Conservation (phyloP, 1,284 basidiomycete species). For the Taiwanofungus camphoratus region DNA sequence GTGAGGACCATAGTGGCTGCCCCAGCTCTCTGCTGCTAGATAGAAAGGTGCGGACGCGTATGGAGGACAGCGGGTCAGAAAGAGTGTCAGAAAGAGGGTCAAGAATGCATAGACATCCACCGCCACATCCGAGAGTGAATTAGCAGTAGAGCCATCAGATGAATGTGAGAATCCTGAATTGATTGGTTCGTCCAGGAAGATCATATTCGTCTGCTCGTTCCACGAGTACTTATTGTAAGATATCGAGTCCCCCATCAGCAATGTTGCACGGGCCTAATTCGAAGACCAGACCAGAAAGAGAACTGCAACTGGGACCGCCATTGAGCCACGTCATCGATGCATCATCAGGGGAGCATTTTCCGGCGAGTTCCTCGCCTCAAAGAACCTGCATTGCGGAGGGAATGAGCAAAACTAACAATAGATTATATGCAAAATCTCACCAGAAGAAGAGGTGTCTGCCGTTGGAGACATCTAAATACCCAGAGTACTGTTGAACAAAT, state of each 20-base stretch:
- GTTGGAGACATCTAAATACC: constrained; percentile 84
- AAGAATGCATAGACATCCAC: constrained; percentile 88
- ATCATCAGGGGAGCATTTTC: constrained; percentile 58
- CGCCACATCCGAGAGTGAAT: constrained; percentile 68
- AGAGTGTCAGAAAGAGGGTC: constrained; percentile 86
- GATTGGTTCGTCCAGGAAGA: constrained; percentile 87
- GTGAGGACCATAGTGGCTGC: constrained; percentile 79
- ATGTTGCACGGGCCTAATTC: constrained; percentile 34
- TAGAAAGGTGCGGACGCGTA: constrained; percentile 68
- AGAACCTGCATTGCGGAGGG: constrained; percentile 31
- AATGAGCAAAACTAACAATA: neutral
- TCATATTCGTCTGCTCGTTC: constrained; percentile 39
- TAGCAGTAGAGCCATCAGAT: constrained; percentile 63
- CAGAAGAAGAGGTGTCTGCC: constrained; percentile 88
- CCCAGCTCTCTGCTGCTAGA: constrained; percentile 71
- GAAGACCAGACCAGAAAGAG: constrained; percentile 28
- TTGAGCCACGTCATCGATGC: too few species aligned
- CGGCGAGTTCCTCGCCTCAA: constrained; percentile 69
- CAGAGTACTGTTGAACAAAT: constrained; percentile 80
- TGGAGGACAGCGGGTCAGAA: constrained; percentile 66
- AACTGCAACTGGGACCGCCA: constrained; percentile 49
- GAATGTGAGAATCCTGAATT: constrained; percentile 89
- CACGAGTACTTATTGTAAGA: constrained; percentile 55
- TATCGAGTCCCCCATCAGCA: constrained; percentile 29
- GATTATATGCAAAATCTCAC: constrained; percentile 37